phyloP scores from a whole-genome alignment of 169 alveolate genomes.

The Plasmodium coatneyi region DNA sequence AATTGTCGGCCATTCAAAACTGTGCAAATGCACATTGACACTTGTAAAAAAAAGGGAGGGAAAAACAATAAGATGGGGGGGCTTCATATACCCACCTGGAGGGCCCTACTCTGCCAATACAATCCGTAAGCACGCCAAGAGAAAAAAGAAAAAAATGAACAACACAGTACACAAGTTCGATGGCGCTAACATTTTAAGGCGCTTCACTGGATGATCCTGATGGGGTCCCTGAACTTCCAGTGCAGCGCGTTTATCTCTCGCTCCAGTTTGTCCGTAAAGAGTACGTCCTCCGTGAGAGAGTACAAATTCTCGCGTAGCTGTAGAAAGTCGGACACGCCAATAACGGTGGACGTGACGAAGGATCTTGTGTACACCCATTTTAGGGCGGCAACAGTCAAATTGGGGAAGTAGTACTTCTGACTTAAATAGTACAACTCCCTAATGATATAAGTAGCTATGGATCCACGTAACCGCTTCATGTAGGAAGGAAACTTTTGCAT shows the following conservation, averaged over 20 bases:
- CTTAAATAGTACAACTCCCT: conserved; percentile 84
- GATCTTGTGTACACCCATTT: conserved; percentile 88
- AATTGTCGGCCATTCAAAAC: not conserved
- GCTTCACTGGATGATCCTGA: conserved; percentile 82
- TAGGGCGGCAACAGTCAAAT: conserved; percentile 84
- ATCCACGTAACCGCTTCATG: conserved; percentile 88
- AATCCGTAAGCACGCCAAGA: not conserved
- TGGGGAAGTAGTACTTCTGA: conserved; percentile 81
- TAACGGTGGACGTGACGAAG: conserved; percentile 85
- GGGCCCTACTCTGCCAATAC: not conserved
- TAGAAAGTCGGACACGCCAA: conserved; percentile 85
- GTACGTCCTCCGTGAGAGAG: conserved; percentile 80
- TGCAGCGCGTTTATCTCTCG: conserved; percentile 87
- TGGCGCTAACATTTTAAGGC: not conserved
- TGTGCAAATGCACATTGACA: not conserved
- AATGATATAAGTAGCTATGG: conserved; percentile 88
- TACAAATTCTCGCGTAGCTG: conserved; percentile 87
- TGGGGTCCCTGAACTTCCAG: conserved; percentile 90
- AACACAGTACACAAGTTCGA: not conserved
- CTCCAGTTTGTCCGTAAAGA: conserved; percentile 85
- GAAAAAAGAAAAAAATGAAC: not conserved
- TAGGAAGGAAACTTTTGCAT: conserved; percentile 87
- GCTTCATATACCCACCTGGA: not conserved
- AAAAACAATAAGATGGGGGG: not conserved
- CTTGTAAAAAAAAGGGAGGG: not conserved